Evolutionary conservation across 2,329 filamentous ascomycete species (phyloP).

Genomic region (Xylariales sp.): DNA sequence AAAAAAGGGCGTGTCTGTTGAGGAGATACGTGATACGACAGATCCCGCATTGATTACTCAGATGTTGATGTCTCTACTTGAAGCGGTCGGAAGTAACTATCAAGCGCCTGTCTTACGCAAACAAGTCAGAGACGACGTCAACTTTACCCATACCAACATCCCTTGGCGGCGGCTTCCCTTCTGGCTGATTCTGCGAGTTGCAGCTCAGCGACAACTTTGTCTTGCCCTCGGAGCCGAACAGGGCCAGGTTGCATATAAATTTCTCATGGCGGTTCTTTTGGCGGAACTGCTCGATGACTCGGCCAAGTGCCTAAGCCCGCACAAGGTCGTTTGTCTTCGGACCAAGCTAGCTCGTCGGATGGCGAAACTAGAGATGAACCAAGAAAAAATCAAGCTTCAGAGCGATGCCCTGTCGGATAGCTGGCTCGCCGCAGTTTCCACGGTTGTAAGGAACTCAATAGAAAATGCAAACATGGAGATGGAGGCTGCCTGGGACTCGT

Average conservation of each 20-base stretch:
- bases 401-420: neutral
- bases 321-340: slow-evolving; percentile 56
- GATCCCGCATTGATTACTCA: slow-evolving; percentile 68
- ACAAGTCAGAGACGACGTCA: slow-evolving; percentile 71
- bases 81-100: slow-evolving; percentile 60
- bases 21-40: slow-evolving; percentile 68
- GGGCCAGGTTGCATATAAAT: slow-evolving; percentile 67
- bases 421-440: slow-evolving; percentile 49
- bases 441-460: slow-evolving; percentile 49
- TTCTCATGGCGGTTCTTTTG: slow-evolving; percentile 63
- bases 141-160: slow-evolving; percentile 56
- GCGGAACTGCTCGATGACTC: slow-evolving; percentile 58
- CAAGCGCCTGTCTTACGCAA: slow-evolving; percentile 61
- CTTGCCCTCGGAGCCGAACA: slow-evolving; percentile 52
- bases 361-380: slow-evolving; percentile 63
- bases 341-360: slow-evolving; percentile 68
- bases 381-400: slow-evolving; percentile 2
- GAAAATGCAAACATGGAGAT: slow-evolving; percentile 48
- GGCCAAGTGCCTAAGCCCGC: slow-evolving; percentile 44
- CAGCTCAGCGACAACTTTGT: slow-evolving; percentile 63
- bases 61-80: slow-evolving; percentile 70
- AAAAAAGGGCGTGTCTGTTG: slow-evolving; percentile 62
- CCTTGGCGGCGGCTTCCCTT: slow-evolving; percentile 73
- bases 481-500: slow-evolving; percentile 53
- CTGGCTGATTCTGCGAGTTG: slow-evolving; percentile 72